Conservation (phyloP, 2,329 filamentous ascomycete species). For the Botryotinia globosa region DNA sequence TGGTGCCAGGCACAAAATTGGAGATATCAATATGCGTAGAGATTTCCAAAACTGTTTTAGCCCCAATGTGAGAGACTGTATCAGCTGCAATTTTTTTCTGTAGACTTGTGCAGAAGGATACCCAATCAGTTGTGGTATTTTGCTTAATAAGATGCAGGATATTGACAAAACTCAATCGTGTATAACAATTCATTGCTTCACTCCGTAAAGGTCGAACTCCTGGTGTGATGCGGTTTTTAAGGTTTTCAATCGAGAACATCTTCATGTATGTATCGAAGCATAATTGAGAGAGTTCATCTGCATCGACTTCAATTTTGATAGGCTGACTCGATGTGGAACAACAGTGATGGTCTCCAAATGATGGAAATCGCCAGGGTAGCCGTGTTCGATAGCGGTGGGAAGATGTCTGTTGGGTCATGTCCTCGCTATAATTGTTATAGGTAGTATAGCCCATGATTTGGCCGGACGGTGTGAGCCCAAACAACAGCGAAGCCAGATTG, state of each 20-base stretch:
- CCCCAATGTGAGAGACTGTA: background rate
- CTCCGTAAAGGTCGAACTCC: background rate
- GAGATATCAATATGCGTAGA: background rate
- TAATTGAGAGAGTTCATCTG: background rate
- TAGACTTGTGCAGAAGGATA: background rate
- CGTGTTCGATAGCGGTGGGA: background rate
- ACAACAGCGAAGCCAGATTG: background rate
- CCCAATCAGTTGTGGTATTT: background rate
- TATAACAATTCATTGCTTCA: background rate
- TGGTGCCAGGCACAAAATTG: background rate
- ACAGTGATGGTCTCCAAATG: background rate
- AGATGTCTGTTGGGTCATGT: background rate
- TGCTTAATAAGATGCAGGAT: background rate
- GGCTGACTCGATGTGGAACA: background rate
- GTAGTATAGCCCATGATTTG: slow-evolving; percentile 1
- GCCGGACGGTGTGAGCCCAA: background rate
- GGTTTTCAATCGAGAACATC: background rate
- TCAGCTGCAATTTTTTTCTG: background rate
- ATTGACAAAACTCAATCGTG: background rate
- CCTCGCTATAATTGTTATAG: background rate
- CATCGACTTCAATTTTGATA: background rate
- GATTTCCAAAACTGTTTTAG: background rate
- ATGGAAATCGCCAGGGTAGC: background rate
- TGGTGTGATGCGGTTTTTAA: background rate
- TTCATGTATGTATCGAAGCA: background rate